Evolutionary conservation across 129 eudicot genomes (phyloP), one percentile per base, ranked within the genome.

Genomic region (Escallonia herrerae): DNA sequence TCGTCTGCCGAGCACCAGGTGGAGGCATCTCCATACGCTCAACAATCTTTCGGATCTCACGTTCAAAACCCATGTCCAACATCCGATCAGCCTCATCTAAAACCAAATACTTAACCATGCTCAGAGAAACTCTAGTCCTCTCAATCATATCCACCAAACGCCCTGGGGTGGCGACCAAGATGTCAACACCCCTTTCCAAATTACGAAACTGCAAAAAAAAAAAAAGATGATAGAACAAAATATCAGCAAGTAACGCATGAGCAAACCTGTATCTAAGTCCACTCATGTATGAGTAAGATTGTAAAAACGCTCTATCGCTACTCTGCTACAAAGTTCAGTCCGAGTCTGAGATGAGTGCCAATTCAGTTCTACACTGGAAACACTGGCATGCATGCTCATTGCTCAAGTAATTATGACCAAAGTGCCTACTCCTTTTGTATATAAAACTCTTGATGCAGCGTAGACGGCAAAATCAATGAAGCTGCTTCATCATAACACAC

Each of bases 41-140:
- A 0, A 86, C 95, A 47, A 90, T 86, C 76, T 81, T 84, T 40
- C 97, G 60, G 44, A 90, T 81, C 67, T 90, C 95, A 5, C 81
- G 91, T 71, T 86, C 97, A 51, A 90, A 90, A 2, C 97, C 97
- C 97, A 90, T 90, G 71, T 90, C 97, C 76, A 90, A 55, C 95
- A 90, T 90, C 39, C 97, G 74, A 60, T 90, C 97, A 15, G 97
- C 97, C 55, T 90, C 97, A n/a, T 90, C 97, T 6, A 90, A 61
- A 58, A 91, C 89, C 68, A 90, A 62, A 71, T 83, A 87, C 68
- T 71, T 86, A 38, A 90, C 68, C 72, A 43, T 83, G 37, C 51
- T 55, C 7, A 90, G 84, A 11, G 97, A 86, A 57, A 86, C 68
- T 67, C 51, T 90, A 3, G 79, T 84, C 62, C 95, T 73, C 66